A percentile compares a stretch with the other conserved stretches of the same genome.
Conservation (phyloP, 2,329 filamentous ascomycete genomes). For the Colletotrichum viniferum region DNA sequence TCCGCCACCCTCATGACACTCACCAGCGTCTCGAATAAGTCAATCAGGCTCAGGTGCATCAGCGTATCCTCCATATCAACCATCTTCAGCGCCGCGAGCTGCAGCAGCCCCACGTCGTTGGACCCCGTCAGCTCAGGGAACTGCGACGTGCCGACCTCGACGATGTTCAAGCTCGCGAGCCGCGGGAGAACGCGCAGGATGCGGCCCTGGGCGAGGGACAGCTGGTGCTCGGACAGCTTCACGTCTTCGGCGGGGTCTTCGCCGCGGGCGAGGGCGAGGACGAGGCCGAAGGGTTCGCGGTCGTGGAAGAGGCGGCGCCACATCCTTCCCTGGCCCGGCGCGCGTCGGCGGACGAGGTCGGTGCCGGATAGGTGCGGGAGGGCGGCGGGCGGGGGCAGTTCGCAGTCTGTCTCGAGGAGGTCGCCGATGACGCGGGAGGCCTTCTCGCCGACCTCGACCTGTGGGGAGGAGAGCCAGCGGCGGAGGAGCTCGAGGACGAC, state of each 20-base stretch:
- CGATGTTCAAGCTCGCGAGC: slow-evolving; percentile 51
- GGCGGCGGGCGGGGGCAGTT: slow-evolving; percentile 27
- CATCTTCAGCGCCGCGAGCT: slow-evolving; percentile 58
- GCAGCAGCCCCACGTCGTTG: slow-evolving; percentile 46
- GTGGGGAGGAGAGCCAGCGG: slow-evolving; percentile 57
- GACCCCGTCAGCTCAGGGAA: slow-evolving; percentile 36
- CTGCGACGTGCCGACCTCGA: slow-evolving; percentile 39
- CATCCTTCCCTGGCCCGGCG: slow-evolving; percentile 53
- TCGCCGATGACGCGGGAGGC: slow-evolving; percentile 55
- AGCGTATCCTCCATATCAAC: slow-evolving; percentile 52
- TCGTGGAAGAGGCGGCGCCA: slow-evolving; percentile 59
- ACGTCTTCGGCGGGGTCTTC: slow-evolving; percentile 29
- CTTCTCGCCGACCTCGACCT: slow-evolving; percentile 61
- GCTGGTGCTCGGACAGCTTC: slow-evolving; percentile 38
- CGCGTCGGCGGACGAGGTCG: slow-evolving; percentile 40
- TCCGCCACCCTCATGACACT: slow-evolving; percentile 49
- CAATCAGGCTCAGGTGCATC: slow-evolving; percentile 55
- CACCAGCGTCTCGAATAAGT: slow-evolving; percentile 58
- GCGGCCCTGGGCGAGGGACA: slow-evolving; percentile 57
- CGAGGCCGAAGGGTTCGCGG: slow-evolving; percentile 45
- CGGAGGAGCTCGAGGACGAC: slow-evolving; percentile 53
- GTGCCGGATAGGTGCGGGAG: slow-evolving; percentile 27
- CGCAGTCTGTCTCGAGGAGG: slow-evolving; percentile 60
- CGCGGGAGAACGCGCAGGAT: slow-evolving; percentile 56
- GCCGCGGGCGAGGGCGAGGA: slow-evolving; percentile 43